Base-by-base conservation (phyloP, 2,329 filamentous ascomycete genomes). In the Curvularia hawaiiensis region DNA sequence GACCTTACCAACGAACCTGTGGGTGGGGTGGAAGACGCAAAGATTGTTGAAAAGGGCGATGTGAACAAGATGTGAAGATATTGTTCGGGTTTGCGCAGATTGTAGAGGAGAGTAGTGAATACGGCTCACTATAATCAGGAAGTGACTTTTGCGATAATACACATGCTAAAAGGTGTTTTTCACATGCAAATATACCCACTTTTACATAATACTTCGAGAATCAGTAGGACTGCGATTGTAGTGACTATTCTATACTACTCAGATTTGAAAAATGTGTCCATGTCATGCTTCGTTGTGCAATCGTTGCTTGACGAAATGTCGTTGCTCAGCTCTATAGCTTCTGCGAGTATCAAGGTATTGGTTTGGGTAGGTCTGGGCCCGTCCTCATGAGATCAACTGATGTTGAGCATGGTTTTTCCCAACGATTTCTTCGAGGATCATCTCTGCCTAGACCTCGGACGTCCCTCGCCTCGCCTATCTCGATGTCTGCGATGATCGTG, bases 41-140 rank as follows among this genome's bases (percentile, higher is more conserved):
- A 54, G 12, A 49, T 49, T 41, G 51, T 53, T 16, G 61, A 63
- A 52, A 63, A 63, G 48, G 39, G 50, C 9, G 4, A 44, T 5
- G 33, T 40, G 16, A 30, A n/a, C 3, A 53, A 41, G 22, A 50
- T 22, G 26, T 59, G 22, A 55, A 20, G 3, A 18, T 3, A 12
- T 11, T 39, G 11, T 12, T 31, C 3, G 10, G 16, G 14, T 28
- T 6, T n/a, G 46, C 10, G 2, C 11, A 26, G 31, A 20, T 16
- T 18, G 31, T n/a, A 26, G n/a, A n/a, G 1, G 22, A 38, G 2
- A 11, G 22, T 2, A 16, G 31, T 16, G 18, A 11, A 20, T 20
- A 11, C 18, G 2, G 12, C 18, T 24, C 20, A 24, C 10, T 14
- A 9, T 22, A 20, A 20, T 24, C 5, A 8, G 3, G 8, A n/a